Evolutionary conservation across 2,329 filamentous ascomycete species (phyloP).

Genomic region (Phoma sp.): DNA sequence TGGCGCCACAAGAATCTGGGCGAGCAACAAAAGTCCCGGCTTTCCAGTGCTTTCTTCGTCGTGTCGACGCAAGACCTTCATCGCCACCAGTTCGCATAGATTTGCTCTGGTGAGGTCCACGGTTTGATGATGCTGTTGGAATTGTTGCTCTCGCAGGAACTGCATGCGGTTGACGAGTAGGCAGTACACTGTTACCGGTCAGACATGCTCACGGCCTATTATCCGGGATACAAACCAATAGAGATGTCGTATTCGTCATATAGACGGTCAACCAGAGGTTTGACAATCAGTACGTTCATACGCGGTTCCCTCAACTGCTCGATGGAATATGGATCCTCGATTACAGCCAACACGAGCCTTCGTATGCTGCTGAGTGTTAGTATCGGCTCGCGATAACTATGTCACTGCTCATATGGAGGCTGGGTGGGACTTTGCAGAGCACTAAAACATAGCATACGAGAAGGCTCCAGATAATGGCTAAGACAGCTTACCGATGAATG

Average conservation of each 20-base stretch:
- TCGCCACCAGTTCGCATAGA: constrained; percentile 81
- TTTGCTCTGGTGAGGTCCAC: constrained; percentile 80
- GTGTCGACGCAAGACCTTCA: constrained; percentile 77
- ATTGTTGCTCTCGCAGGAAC: constrained; percentile 79
- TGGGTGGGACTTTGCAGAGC: too few species aligned
- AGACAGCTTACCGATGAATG: constrained; percentile 66
- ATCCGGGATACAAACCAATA: constrained; percentile 61
- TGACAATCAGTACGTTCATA: constrained; percentile 81
- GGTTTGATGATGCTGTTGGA: constrained; percentile 79
- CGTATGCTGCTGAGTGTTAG: constrained; percentile 48
- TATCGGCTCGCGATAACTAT: background rate
- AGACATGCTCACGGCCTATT: background rate
- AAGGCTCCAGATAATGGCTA: too few species aligned
- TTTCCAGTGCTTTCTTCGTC: constrained; percentile 78
- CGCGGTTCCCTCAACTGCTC: constrained; percentile 81
- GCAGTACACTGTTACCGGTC: constrained; percentile 70
- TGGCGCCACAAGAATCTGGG: constrained; percentile 81
- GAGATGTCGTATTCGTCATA: constrained; percentile 83
- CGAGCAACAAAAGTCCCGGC: constrained; percentile 74
- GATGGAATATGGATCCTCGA: constrained; percentile 70
- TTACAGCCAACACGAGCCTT: constrained; percentile 56
- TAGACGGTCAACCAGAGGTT: constrained; percentile 82
- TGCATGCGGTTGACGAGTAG: constrained; percentile 82
- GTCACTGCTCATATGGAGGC: background rate
- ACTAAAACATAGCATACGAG: too few species aligned